Conservation (phyloP, 768 basidiomycete genomes). For the Suillus ampliporus region DNA sequence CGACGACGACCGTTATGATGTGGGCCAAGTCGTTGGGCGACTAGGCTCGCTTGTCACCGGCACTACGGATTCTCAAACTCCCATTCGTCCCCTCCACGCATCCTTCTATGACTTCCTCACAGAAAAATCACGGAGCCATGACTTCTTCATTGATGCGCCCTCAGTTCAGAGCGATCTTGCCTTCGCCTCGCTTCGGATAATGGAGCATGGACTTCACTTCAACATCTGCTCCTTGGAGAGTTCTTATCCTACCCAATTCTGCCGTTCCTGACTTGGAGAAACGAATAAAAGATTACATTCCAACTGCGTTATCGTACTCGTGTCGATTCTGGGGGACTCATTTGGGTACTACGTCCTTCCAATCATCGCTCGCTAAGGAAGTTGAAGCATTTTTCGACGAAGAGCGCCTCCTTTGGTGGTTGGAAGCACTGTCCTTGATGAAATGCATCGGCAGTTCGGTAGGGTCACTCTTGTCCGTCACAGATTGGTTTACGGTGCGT, state of each 20-base stretch:
- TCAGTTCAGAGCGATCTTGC: constrained; percentile 13
- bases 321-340: constrained; percentile 40
- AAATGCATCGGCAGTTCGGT: constrained; percentile 14
- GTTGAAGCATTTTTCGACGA: constrained; percentile 26
- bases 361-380: constrained; percentile 11
- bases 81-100: constrained; percentile 26
- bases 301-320: constrained; percentile 33
- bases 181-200: constrained; percentile 26
- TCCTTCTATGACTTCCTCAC: constrained; percentile 35
- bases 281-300: constrained; percentile 26
- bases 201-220: constrained; percentile 27
- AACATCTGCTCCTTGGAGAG: constrained; percentile 20
- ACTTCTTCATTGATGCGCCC: constrained; percentile 16
- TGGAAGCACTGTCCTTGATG: constrained; percentile 11
- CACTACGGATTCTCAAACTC: not conserved
- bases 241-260: constrained; percentile 30
- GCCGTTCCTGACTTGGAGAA: constrained; percentile 22
- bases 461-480: not conserved
- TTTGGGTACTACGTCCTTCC: constrained; percentile 17
- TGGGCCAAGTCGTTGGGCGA: not conserved
- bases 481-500: constrained; percentile 1
- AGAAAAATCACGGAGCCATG: constrained; percentile 14
- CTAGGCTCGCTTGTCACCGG: constrained; percentile 15
- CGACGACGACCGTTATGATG: constrained; percentile 15
- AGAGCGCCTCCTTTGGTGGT: not conserved